Base-by-base conservation (phyloP, 345 rosid species). In the Turritis glabra region DNA sequence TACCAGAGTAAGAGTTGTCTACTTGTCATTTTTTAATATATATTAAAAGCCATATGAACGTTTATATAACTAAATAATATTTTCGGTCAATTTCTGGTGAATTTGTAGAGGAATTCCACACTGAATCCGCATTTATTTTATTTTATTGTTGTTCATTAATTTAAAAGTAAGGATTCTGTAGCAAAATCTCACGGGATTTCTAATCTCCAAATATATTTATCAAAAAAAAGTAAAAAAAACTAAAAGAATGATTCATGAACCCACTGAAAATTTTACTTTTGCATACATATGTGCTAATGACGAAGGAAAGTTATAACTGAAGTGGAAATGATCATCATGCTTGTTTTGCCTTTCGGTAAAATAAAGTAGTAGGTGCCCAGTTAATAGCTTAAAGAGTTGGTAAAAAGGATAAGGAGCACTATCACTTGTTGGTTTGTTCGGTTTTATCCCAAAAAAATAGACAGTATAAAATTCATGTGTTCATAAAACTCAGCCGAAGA, bases 81-180 rank as follows among this genome's bases (percentile, higher is more conserved):
- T 48, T 50, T 27, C 8, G 29, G 69, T 67, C 79, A 59, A 51
- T 27, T 58, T 37, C n/a, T 58, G 48, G 3, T 37, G 59, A 25
- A 27, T 29, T 67, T 67, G 55, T 50, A 29, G 79, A 67, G 46
- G 22, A 67, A 10, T 59, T 75, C 79, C 37, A 60, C 56, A 53
- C 22, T 37, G 47, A 68, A 67, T 68, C 69, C 66, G 41, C 63
- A n/a, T 15, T 50, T 50, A 10, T 3, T 14, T 1, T 57, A 25
- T 37, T 58, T 57, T 26, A 43, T 19, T 63, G 33, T 18, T 25
- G 12, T 12, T 65, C 17, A 32, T 22, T n/a, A n/a, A n/a, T n/a
- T 15, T 37, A 18, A n/a, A 32, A 22, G 25, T 12, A 64, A 37
- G 27, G 73, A 35, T 66, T 35, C 30, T 35, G 17, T 56, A 46